Percentiles rank a stretch among this genome's conserved stretches.
These are phyloP conservation scores for Salix caprea DNA, from an alignment of 345 rosid genomes.

Conservation along the genomic window DNA sequence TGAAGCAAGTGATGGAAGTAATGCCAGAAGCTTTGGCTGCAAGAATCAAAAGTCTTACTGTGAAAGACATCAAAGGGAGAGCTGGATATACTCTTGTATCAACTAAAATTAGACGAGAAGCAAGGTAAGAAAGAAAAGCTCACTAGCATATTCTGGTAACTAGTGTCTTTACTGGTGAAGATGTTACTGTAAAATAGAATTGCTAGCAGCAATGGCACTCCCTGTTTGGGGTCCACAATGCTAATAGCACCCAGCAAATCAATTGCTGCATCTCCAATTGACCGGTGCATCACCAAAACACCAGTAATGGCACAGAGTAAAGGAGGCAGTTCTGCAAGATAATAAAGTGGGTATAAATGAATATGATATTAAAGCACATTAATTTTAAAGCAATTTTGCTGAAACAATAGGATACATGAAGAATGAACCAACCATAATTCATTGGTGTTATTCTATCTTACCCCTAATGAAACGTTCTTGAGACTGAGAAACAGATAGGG, in stretches of 20 bases:
- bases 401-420: not conserved
- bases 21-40: slow-evolving; percentile 74
- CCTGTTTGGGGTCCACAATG: slow-evolving; percentile 56
- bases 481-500: slow-evolving; percentile 34
- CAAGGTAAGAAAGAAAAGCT: slow-evolving; percentile 27
- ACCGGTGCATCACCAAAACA: slow-evolving; percentile 71
- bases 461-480: slow-evolving; percentile 39
- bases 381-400: not conserved
- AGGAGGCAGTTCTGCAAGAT: slow-evolving; percentile 49
- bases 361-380: not conserved
- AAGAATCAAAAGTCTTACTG: slow-evolving; percentile 3
- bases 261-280: slow-evolving; percentile 45
- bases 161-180: slow-evolving; percentile 48
- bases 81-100: slow-evolving; percentile 4
- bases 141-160: slow-evolving; percentile 50
- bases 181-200: slow-evolving; percentile 72
- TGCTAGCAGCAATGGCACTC: slow-evolving; percentile 67
- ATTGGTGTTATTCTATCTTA: slow-evolving; percentile 9
- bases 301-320: slow-evolving; percentile 57
- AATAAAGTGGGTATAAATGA: slow-evolving; percentile 6
- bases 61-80: slow-evolving; percentile 13
- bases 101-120: slow-evolving; percentile 9
- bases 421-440: not conserved
- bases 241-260: slow-evolving; percentile 65
- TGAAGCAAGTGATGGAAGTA: slow-evolving; percentile 86